Evolutionary conservation across 352 stramenopile genomes (phyloP).

Genomic region (Pythium graminicola): DNA sequence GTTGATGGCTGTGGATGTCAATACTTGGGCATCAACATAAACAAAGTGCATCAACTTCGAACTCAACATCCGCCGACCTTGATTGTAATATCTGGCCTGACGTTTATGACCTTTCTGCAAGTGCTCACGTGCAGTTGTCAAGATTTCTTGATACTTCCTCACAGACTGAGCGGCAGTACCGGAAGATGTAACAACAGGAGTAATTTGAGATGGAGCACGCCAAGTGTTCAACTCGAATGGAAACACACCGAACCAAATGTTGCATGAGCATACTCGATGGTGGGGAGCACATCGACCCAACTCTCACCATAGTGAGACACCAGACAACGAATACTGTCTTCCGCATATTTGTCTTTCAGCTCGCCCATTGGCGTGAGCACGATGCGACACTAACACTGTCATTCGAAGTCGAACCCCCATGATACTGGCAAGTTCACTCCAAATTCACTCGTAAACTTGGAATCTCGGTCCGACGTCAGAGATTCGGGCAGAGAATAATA

Average conservation of each 20-base stretch:
- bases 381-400: slow-evolving; percentile 10
- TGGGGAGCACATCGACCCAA: slow-evolving; percentile 8
- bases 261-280: slow-evolving; percentile 14
- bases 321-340: slow-evolving; percentile 16
- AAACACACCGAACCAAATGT: slow-evolving; percentile 8
- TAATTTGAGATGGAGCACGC: slow-evolving; percentile 1
- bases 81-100: slow-evolving; percentile 13
- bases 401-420: slow-evolving; percentile 11
- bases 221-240: slow-evolving; percentile 23
- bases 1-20: neutral
- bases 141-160: neutral
- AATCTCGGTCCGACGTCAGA: slow-evolving; percentile 5
- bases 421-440: slow-evolving; percentile 8
- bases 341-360: slow-evolving; percentile 1
- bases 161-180: neutral
- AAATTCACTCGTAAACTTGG: slow-evolving; percentile 16
- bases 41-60: slow-evolving; percentile 3
- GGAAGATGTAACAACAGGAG: neutral
- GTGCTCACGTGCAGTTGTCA: neutral
- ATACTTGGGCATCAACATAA: slow-evolving; percentile 7
- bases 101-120: neutral
- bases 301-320: slow-evolving; percentile 12
- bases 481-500: slow-evolving; percentile 19
- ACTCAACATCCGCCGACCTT: neutral
- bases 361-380: slow-evolving; percentile 13